A percentile compares a stretch with the other conserved stretches of the same genome.
phyloP scores from a whole-genome alignment of 805 yeast genomes.

The Maudiozyma bulderi region DNA sequence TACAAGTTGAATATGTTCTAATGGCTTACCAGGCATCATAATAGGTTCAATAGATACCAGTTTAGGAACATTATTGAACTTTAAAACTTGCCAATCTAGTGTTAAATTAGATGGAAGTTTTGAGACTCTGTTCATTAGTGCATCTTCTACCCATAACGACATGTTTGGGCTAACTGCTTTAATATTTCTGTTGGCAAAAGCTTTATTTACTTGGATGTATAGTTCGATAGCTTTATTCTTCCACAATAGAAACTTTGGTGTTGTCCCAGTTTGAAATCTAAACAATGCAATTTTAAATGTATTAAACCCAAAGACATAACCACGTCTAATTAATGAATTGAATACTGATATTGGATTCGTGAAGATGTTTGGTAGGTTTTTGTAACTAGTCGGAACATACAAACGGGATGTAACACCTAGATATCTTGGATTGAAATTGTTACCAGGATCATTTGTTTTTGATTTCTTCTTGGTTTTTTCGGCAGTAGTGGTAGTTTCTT shows the following conservation, averaged over 20 bases:
- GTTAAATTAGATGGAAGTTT: constrained; percentile 48
- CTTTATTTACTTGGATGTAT: constrained; percentile 69
- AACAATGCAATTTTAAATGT: constrained; percentile 58
- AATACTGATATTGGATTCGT: constrained; percentile 35
- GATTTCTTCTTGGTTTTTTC: constrained; percentile 1
- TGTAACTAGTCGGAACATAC: constrained; percentile 44
- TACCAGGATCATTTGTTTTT: constrained; percentile 4
- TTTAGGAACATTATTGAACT: constrained; percentile 63
- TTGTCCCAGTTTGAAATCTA: constrained; percentile 57
- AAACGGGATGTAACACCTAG: constrained; percentile 35
- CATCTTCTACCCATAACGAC: constrained; percentile 55
- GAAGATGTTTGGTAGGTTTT: constrained; percentile 36
- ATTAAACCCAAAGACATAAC: constrained; percentile 56
- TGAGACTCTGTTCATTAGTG: constrained; percentile 42
- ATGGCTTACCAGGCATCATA: constrained; percentile 46
- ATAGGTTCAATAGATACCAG: constrained; percentile 60
- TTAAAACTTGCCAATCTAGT: constrained; percentile 68
- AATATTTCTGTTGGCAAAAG: constrained; percentile 58
- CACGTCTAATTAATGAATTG: constrained; percentile 46
- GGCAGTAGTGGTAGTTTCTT: neutral
- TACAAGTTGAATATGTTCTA: constrained; percentile 48
- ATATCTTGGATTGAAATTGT: constrained; percentile 31
- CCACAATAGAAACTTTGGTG: constrained; percentile 68
- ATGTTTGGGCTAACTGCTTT: constrained; percentile 36
- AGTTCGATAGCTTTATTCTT: constrained; percentile 73